phyloP scores from a whole-genome alignment of 129 eudicot genomes.

The Apium graveolens region DNA sequence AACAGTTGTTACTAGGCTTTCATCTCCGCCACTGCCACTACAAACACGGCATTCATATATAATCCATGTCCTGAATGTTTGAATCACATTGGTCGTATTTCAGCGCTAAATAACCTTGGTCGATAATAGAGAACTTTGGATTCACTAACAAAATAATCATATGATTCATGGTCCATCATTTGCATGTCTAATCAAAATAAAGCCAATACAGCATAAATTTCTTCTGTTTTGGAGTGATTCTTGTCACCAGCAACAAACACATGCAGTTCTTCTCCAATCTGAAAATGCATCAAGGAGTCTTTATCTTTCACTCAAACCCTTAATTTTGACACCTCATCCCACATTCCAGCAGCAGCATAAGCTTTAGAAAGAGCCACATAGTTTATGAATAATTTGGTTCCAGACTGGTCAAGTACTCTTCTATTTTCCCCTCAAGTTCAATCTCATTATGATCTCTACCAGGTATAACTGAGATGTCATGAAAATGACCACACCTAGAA shows the following conservation, averaged over 20 bases:
- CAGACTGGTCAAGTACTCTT: constrained; percentile 19
- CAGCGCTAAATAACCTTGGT: background rate
- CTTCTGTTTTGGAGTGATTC: constrained; percentile 35
- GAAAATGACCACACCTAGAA: constrained; percentile 37
- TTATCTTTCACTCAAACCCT: constrained; percentile 44
- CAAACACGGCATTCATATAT: background rate
- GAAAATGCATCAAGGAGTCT: constrained; percentile 67
- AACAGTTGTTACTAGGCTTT: background rate
- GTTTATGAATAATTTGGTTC: constrained; percentile 47
- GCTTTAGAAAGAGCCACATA: constrained; percentile 51
- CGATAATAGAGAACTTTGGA: background rate
- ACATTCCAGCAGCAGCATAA: constrained; percentile 39
- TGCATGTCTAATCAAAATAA: constrained; percentile 40
- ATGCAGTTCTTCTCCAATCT: constrained; percentile 39
- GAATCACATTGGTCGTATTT: background rate
- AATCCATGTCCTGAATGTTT: background rate
- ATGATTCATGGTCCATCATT: constrained; percentile 3
- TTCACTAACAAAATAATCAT: background rate
- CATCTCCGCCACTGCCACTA: background rate
- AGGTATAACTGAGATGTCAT: constrained; percentile 32
- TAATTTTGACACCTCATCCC: constrained; percentile 40
- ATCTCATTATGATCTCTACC: constrained; percentile 34
- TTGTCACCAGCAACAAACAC: constrained; percentile 56
- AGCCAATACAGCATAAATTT: constrained; percentile 28
- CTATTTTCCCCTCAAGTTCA: constrained; percentile 35